Evolutionary conservation across 2,329 filamentous ascomycete genomes (phyloP), one percentile per base, ranked within the genome.

Genomic region (Cercospora sojina): DNA sequence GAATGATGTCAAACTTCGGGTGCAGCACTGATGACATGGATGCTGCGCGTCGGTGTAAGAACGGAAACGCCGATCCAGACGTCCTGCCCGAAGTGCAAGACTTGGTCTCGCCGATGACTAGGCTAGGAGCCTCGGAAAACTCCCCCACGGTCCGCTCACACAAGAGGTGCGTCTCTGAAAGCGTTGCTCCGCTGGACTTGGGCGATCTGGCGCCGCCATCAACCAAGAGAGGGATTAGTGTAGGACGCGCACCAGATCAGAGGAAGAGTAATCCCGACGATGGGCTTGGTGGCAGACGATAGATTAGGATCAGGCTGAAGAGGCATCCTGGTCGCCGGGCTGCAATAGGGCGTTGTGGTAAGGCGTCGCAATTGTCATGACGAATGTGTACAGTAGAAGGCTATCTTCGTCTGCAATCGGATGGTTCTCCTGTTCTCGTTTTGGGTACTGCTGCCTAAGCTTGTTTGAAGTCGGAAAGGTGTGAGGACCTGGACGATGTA

Each of bases 111-210:
- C 64, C 63, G 29, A 38, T 57, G 49, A 57, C 63, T 18, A 53
- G 43, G 18, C 35, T 61, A 27, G 63, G 56, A 23, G 56, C 66
- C 35, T 60, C 58, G 62, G 66, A 58, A 58, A 57, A 32, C 23
- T 35, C 38, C 25, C 32, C 31, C n/a, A 32, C 13, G 20, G 18
- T 20, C 53, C 51, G 49, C 51, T 38, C 56, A 56, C 71, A 71
- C 59, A 70, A 69, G 64, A 69, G 73, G 56, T 69, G 74, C 25
- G 73, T 73, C 60, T 77, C 75, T 32, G 72, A 73, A 41, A 72
- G 72, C 64, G 72, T 73, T 6, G 68, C 74, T 56, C 66, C 69
- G 53, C 51, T 70, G 51, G 69, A 72, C 47, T 64, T 72, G 61
- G 70, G 66, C 61, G 65, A 70, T 41, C 53, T 71, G 56, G 55